A percentile compares a stretch with the other conserved stretches of the same genome.
These are phyloP conservation scores for Fragaria iinumae DNA, from an alignment of 306 rosid genomes.

Conservation along the genomic window DNA sequence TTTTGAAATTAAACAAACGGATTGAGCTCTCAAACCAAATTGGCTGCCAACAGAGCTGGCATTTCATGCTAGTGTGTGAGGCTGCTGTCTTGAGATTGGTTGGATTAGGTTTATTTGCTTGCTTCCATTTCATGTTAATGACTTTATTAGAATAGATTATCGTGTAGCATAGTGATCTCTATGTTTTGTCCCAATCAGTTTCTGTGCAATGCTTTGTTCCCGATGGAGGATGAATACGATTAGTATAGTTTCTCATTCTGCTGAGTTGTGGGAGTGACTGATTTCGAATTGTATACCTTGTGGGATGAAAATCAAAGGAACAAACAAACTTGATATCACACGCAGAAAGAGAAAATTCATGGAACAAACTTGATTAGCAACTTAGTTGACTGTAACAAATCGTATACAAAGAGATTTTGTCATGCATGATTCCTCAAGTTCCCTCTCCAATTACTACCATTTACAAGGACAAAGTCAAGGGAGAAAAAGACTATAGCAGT, in stretches of 20 bases:
- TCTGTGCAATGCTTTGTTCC: not conserved
- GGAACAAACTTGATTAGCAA: slow-evolving; percentile 13
- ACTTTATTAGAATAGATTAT: not conserved
- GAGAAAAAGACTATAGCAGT: slow-evolving; percentile 32
- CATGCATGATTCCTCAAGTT: slow-evolving; percentile 33
- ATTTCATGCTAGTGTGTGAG: not conserved
- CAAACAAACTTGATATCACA: not conserved
- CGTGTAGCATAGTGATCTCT: not conserved
- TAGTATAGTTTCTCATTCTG: not conserved
- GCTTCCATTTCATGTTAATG: not conserved
- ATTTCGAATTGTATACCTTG: not conserved
- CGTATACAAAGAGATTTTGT: slow-evolving; percentile 52
- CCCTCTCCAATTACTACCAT: slow-evolving; percentile 42
- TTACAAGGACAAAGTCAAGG: slow-evolving; percentile 47
- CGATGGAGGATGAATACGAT: not conserved
- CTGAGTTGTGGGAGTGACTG: not conserved
- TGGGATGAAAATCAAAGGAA: not conserved
- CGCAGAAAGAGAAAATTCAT: not conserved
- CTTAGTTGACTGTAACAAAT: slow-evolving; percentile 21
- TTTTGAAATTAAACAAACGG: not conserved
- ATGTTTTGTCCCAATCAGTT: not conserved
- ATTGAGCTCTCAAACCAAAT: slow-evolving; percentile 9
- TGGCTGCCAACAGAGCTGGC: slow-evolving; percentile 11
- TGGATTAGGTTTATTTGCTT: not conserved
- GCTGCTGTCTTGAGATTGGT: slow-evolving; percentile 2